Base-by-base conservation (phyloP, 139 green algal genomes). In the Eudorina sp. region DNA sequence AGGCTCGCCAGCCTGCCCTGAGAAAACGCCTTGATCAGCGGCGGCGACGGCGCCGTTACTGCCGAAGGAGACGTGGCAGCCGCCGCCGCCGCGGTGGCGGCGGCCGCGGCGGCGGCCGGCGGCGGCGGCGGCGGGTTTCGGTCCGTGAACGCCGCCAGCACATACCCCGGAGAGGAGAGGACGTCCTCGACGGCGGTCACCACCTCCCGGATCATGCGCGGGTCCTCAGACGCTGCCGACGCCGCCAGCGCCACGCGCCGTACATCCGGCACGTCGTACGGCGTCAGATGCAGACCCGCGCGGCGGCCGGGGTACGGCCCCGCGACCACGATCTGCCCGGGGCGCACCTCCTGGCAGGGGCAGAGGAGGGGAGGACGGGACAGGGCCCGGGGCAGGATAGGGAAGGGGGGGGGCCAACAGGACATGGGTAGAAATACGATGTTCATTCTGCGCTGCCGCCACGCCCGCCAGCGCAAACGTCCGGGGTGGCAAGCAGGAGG, bases 131-230 rank as follows among this genome's bases (percentile, higher is more conserved):
- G 51, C 51, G 13, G 51, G 51, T 40, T 73, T 23, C 27, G 29
- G 9, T 73, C 64, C 38, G 43, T 4, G 43, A 77, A 87, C 16
- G 14, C 3, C 21, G 64, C 62, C 62, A 79, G 45, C 19, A 68
- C 41, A 31, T 79, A 87, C 34, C 90, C 93, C 34, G 91, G 88
- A 8, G 76, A 94, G 0, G 72, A 78, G 53, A 96, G 92, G 1
- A 95, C 51, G 41, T 91, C 87, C 81, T 92, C 90, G 3, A 94
- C 79, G 0, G 53, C 89, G 38, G 21, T 1, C 3, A 84, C 77
- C 36, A 85, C 38, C 6, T 85, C 79, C 40, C 79, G 79, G 0
- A 75, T 31, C 4, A 51, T 53, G n/a, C 79, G 55, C 4, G 51
- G 53, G 77, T 75, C 79, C 19, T 43, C 79, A 31, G 31, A 31